These are phyloP conservation scores for Colletotrichum sp. DNA, from an alignment of 2,329 filamentous ascomycete genomes.

Conservation along the genomic window DNA sequence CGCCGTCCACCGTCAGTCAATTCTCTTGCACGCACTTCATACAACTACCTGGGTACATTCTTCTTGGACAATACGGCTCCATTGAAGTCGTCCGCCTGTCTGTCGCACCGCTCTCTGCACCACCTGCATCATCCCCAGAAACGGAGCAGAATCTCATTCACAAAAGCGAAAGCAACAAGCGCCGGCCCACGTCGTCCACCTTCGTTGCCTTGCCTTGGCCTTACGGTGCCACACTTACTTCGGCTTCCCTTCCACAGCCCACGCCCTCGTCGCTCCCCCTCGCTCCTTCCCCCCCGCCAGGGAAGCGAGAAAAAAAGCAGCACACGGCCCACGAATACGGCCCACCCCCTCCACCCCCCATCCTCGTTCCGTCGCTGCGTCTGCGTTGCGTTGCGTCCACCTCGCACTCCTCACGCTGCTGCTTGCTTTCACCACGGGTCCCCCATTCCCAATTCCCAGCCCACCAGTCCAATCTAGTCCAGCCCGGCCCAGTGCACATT, in stretches of 20 bases:
- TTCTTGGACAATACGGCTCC: background rate
- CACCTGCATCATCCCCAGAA: slow-evolving; percentile 5
- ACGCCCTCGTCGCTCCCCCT: background rate
- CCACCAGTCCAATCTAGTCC: background rate
- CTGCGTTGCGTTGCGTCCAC: background rate
- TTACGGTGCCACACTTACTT: background rate
- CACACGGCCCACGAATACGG: background rate
- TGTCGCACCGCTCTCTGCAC: background rate
- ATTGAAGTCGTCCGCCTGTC: background rate
- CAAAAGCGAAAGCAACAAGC: background rate
- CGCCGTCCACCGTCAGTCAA: background rate
- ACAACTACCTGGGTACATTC: background rate
- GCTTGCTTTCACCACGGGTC: background rate
- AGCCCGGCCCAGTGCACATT: background rate
- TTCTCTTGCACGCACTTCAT: background rate
- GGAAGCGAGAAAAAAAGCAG: background rate
- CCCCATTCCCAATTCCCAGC: background rate
- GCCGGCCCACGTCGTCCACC: background rate
- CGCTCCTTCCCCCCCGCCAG: background rate
- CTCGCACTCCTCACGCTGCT: background rate
- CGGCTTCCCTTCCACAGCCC: background rate
- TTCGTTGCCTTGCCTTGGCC: background rate
- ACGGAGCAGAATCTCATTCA: background rate
- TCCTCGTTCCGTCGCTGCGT: background rate
- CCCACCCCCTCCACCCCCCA: background rate